These are phyloP conservation scores for Fraxinus sp. DNA, from an alignment of 305 asterid genomes.

Conservation along the genomic window DNA sequence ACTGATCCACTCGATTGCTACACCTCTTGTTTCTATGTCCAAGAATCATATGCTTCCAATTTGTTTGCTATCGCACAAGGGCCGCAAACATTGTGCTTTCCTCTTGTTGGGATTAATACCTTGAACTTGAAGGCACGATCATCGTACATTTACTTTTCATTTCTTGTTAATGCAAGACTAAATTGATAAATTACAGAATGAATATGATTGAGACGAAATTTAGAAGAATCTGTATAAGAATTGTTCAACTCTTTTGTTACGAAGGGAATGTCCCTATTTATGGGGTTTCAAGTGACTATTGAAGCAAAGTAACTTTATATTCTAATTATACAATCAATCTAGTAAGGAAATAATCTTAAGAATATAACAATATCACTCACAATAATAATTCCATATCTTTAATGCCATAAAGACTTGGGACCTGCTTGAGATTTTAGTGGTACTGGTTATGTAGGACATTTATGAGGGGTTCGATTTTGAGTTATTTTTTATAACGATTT, in stretches of 20 bases:
- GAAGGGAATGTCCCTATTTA: background rate
- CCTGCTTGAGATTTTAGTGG: too few species aligned
- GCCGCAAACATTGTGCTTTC: background rate
- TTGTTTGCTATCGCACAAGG: background rate
- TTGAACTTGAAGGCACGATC: background rate
- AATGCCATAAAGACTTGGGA: too few species aligned
- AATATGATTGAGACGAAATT: background rate
- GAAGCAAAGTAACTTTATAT: background rate
- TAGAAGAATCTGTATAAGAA: too few species aligned
- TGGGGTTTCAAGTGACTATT: background rate
- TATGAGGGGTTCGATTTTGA: too few species aligned
- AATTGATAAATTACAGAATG: background rate
- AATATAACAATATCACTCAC: background rate
- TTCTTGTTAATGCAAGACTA: background rate
- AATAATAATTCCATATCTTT: background rate
- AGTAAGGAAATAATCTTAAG: background rate
- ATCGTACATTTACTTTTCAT: background rate
- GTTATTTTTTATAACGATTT: too few species aligned
- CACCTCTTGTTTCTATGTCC: background rate
- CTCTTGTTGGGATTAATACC: background rate
- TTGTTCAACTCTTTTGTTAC: background rate
- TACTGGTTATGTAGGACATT: too few species aligned
- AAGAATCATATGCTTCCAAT: background rate
- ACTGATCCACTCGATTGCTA: background rate
- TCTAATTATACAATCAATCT: background rate